Percentiles rank a stretch among this genome's conserved stretches.
phyloP scores from a whole-genome alignment of 306 rosid species.

The Prunus padus region DNA sequence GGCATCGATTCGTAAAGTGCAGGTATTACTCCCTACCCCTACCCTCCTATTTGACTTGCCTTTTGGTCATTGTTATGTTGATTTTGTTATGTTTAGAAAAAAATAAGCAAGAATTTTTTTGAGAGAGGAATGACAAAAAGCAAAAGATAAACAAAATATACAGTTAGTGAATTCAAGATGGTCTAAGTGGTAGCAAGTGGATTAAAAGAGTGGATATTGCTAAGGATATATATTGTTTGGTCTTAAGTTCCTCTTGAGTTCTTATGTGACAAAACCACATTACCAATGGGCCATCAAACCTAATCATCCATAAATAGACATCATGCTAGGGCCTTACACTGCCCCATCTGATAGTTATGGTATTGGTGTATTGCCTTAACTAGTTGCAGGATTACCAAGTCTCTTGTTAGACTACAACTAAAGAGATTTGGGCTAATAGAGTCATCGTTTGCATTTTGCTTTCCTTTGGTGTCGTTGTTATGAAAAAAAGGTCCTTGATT shows the following conservation, averaged over 20 bases:
- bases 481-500: background rate
- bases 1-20: slow-evolving; percentile 78
- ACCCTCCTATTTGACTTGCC: background rate
- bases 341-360: background rate
- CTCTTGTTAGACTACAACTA: background rate
- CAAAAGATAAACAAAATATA: too few relatives aligned
- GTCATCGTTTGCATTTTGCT: background rate
- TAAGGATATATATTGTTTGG: too few relatives aligned
- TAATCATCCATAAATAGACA: background rate
- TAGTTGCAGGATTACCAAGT: background rate
- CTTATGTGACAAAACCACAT: too few relatives aligned
- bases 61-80: background rate
- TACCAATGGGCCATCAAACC: background rate
- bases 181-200: background rate
- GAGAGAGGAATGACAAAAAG: background rate
- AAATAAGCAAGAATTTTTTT: background rate
- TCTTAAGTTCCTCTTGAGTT: too few relatives aligned
- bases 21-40: slow-evolving; percentile 43
- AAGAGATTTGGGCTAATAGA: background rate
- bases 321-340: background rate
- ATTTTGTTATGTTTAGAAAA: background rate
- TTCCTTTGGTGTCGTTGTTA: background rate
- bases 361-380: background rate
- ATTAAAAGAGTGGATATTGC: too few relatives aligned
- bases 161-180: background rate